phyloP scores from a whole-genome alignment of 2,329 filamentous ascomycete genomes.

The Xylaria hypoxylon region DNA sequence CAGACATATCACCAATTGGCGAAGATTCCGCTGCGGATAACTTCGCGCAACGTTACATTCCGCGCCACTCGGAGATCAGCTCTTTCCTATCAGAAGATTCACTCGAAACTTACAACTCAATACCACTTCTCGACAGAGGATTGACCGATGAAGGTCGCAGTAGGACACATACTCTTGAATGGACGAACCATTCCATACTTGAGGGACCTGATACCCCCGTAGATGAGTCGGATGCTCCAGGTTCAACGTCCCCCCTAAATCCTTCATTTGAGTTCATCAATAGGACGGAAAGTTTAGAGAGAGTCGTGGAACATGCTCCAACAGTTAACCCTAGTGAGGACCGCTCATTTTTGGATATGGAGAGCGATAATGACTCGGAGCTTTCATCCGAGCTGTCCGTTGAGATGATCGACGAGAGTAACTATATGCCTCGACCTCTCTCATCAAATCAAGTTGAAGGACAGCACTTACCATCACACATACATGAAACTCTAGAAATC shows the following conservation, averaged over 20 bases:
- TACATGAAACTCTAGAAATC: conserved; percentile 23
- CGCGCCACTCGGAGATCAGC: conserved; percentile 53
- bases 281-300: conserved; percentile 65
- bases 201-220: conserved; percentile 58
- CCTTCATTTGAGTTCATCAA: conserved; percentile 66
- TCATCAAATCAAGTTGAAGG: conserved; percentile 43
- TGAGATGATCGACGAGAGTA: conserved; percentile 57
- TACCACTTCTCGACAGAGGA: conserved; percentile 79
- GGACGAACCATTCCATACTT: conserved; percentile 68
- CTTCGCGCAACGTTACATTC: conserved; percentile 40
- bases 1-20: conserved; percentile 48
- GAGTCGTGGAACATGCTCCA: conserved; percentile 54
- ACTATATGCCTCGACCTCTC: conserved; percentile 49
- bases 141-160: conserved; percentile 63
- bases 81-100: conserved; percentile 72
- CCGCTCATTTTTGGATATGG: conserved; percentile 50
- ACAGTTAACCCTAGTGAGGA: conserved; percentile 38
- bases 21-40: conserved; percentile 41
- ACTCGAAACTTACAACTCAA: conserved; percentile 79
- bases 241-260: conserved; percentile 50
- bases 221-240: conserved; percentile 49
- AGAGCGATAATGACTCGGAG: conserved; percentile 65
- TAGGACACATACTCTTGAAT: conserved; percentile 57
- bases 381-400: conserved; percentile 72
- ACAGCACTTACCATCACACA: conserved; percentile 34